Conservation (phyloP, 768 basidiomycete genomes). For the Pisolithus microcarpus region DNA sequence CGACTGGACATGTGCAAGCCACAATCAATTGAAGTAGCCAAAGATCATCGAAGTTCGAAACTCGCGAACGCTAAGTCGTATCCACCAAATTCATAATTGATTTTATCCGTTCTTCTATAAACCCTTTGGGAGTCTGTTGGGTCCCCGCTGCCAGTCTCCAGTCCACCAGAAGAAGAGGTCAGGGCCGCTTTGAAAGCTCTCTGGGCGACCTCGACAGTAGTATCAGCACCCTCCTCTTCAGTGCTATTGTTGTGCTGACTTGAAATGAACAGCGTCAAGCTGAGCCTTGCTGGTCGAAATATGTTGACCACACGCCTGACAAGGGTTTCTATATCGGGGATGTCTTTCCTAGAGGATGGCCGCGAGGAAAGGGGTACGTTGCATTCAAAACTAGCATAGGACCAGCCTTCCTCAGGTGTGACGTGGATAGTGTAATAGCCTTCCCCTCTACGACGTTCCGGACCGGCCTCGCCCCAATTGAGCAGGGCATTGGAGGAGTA, state of each 20-base stretch:
- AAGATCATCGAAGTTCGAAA: slow-evolving; percentile 51
- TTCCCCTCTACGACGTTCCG: slow-evolving; percentile 43
- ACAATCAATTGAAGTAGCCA: not conserved
- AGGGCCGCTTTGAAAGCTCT: slow-evolving; percentile 65
- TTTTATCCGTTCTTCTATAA: slow-evolving; percentile 89
- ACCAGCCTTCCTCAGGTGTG: slow-evolving; percentile 96
- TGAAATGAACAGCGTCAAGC: slow-evolving; percentile 87
- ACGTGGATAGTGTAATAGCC: slow-evolving; percentile 99
- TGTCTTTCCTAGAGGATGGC: slow-evolving; percentile 26
- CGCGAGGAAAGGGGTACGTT: slow-evolving; percentile 68
- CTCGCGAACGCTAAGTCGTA: slow-evolving; percentile 88
- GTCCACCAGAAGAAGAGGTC: slow-evolving; percentile 23
- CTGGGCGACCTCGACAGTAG: slow-evolving; percentile 64
- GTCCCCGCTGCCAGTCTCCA: slow-evolving; percentile 11
- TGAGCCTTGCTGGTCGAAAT: slow-evolving; percentile 83
- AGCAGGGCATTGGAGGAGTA: slow-evolving; percentile 91
- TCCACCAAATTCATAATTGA: slow-evolving; percentile 95
- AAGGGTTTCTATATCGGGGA: slow-evolving; percentile 75
- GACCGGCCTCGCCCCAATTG: slow-evolving; percentile 41
- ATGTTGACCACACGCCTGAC: slow-evolving; percentile 86
- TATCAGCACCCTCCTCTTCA: slow-evolving; percentile 43
- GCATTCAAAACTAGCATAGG: slow-evolving; percentile 97
- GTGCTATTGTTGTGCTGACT: slow-evolving; percentile 41
- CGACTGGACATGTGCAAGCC: no score
- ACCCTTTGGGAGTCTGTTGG: slow-evolving; percentile 19